phyloP scores from a whole-genome alignment of 2,329 filamentous ascomycete genomes.

The Aspergillus fructus region DNA sequence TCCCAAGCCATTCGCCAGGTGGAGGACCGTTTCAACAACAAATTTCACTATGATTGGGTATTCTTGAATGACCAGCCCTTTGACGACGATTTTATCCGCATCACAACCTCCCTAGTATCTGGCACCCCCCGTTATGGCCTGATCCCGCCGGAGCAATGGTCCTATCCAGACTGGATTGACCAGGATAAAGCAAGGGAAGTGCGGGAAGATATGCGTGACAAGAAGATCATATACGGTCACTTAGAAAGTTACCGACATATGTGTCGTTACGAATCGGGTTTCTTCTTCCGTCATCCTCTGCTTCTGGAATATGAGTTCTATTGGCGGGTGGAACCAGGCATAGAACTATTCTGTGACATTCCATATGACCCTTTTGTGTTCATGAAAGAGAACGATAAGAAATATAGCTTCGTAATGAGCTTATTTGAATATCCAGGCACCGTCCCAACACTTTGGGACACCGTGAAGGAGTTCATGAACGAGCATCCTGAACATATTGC shows the following conservation, averaged over 20 bases:
- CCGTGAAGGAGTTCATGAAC: slow-evolving; percentile 89
- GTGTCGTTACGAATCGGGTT: slow-evolving; percentile 98
- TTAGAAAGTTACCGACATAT: slow-evolving; percentile 97
- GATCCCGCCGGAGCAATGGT: slow-evolving; percentile 93
- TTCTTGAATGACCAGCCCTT: slow-evolving; percentile 97
- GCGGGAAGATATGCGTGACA: slow-evolving; percentile 87
- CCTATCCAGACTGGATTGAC: slow-evolving; percentile 93
- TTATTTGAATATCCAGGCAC: slow-evolving; percentile 96
- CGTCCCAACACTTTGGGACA: slow-evolving; percentile 94
- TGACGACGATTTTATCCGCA: slow-evolving; percentile 86
- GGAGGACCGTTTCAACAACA: slow-evolving; percentile 96
- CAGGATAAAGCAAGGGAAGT: slow-evolving; percentile 88
- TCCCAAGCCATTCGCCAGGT: slow-evolving; percentile 92
- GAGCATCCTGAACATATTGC: slow-evolving; percentile 85
- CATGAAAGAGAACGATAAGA: slow-evolving; percentile 96
- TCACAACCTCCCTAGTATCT: slow-evolving; percentile 86
- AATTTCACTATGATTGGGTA: slow-evolving; percentile 98
- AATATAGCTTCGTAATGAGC: slow-evolving; percentile 95
- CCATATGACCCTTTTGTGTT: slow-evolving; percentile 94
- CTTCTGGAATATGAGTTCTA: slow-evolving; percentile 99
- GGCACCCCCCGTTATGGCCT: slow-evolving; percentile 88
- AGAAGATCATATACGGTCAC: slow-evolving; percentile 98
- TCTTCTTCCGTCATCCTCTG: slow-evolving; percentile 94
- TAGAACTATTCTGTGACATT: slow-evolving; percentile 95
- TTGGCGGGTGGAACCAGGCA: slow-evolving; percentile 97